phyloP scores from a whole-genome alignment of 495 filamentous ascomycete species.

The Trichoderma erinaceum region DNA sequence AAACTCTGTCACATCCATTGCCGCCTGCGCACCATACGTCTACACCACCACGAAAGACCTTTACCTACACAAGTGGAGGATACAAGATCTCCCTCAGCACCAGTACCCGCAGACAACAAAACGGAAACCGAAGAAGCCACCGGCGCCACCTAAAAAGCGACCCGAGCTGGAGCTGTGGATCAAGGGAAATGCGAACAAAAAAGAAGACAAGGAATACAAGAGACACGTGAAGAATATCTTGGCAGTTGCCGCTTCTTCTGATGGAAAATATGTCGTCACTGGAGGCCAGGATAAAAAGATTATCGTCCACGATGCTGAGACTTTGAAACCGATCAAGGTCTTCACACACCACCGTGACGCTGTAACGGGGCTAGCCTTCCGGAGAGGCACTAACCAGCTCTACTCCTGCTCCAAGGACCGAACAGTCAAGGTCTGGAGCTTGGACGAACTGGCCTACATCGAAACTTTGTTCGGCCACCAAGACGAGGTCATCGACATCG shows the following conservation, averaged over 20 bases:
- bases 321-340: constrained; percentile 68
- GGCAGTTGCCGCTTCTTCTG: constrained; percentile 75
- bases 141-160: constrained; percentile 57
- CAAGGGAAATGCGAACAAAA: constrained; percentile 57
- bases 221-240: constrained; percentile 74
- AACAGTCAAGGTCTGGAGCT: constrained; percentile 63
- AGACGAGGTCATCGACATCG: constrained; percentile 76
- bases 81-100: constrained; percentile 53
- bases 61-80: constrained; percentile 79
- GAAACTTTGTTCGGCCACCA: constrained; percentile 97
- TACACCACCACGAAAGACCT: constrained; percentile 87
- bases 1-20: constrained; percentile 71
- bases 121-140: constrained; percentile 55
- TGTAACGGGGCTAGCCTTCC: constrained; percentile 77
- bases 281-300: constrained; percentile 76
- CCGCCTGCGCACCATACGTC: constrained; percentile 66
- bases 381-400: constrained; percentile 83
- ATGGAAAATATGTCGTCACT: constrained; percentile 85
- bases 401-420: constrained; percentile 85
- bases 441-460: constrained; percentile 79
- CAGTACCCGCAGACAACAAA: constrained; percentile 47
- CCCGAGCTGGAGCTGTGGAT: constrained; percentile 65
- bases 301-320: constrained; percentile 78
- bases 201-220: constrained; percentile 56
- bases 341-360: constrained; percentile 90